Evolutionary conservation across 768 basidiomycete species (phyloP), one percentile per base, ranked within the genome.

Genomic region (Suillus cothurnatus): DNA sequence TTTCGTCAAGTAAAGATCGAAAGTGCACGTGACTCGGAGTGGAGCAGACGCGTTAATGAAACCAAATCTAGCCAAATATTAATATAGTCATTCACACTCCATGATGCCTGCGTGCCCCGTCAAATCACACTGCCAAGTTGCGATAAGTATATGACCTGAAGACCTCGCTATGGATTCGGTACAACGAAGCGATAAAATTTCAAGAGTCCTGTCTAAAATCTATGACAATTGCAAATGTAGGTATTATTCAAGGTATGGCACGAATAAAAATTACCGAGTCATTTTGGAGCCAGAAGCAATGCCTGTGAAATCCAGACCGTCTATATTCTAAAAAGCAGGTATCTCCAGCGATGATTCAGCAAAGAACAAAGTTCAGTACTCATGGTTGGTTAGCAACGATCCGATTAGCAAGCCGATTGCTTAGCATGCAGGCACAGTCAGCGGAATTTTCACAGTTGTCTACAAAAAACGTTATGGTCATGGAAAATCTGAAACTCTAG

Each of bases 351-450:
- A 31, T 28, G 19, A 21, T 59, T 26, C 38, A 41, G 19, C 38
- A 58, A 26, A 58, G 1, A 58, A 38, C 6, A 19, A 58, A 58
- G 19, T 53, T 19, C 11, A 59, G 38, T 31, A 19, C 28, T 59
- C 26, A 17, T 41, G 19, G 39, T 32, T 32, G 6, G 26, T 36
- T n/a, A 19, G 4, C 6, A 36, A 39, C 8, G 23, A 36, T 19
- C 38, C 17, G 9, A 39, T 59, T 39, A 28, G 23, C 23, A 38
- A 57, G 2, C 57, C 4, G 34, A 23, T 47, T 17, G 34, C 76
- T 70, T 68, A 94, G 73, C 93, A 95, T 34, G 92, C 92, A 55
- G 94, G 94, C 28, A 93, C 90, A 3, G 89, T 89, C 50, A 95
- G 77, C 2, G 94, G 94, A 63, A 95, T 95, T 79, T 85, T 90